Conservation (phyloP, 139 green algal genomes). For the Pseudopediastrum boryanum region DNA sequence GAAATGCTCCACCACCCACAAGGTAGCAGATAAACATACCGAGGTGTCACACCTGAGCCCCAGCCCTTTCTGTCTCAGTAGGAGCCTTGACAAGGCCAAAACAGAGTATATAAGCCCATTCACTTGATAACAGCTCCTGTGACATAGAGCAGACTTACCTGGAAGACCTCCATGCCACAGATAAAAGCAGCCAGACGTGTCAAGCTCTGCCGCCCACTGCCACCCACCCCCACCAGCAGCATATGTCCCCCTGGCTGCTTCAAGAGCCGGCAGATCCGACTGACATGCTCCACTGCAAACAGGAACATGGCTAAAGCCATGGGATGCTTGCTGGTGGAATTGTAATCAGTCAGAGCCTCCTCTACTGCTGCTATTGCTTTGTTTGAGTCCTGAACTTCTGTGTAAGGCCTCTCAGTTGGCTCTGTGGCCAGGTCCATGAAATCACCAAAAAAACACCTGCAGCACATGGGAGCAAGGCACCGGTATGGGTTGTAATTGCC, state of each 20-base stretch:
- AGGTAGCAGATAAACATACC: too few species aligned
- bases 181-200: conserved; percentile 75
- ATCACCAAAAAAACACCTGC: conserved; percentile 78
- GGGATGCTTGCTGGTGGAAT: conserved; percentile 72
- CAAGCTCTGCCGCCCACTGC: conserved; percentile 72
- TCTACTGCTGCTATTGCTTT: conserved; percentile 59
- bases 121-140: too few species aligned
- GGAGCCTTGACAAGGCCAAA: too few species aligned
- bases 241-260: conserved; percentile 77
- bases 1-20: too few species aligned
- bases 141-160: conserved; percentile 42
- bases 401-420: conserved; percentile 21
- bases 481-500: conserved; percentile 11
- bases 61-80: too few species aligned
- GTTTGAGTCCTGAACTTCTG: conserved; percentile 34
- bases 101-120: too few species aligned
- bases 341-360: conserved; percentile 74
- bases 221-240: conserved; percentile 81
- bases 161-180: conserved; percentile 71
- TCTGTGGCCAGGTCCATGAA: conserved; percentile 63
- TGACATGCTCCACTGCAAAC: conserved; percentile 80
- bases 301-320: conserved; percentile 85
- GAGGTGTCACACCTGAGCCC: too few species aligned
- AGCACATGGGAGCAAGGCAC: conserved; percentile 56
- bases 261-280: conserved; percentile 68